Evolutionary conservation across 495 filamentous ascomycete genomes (phyloP).

Genomic region (Penicillium parvum): DNA sequence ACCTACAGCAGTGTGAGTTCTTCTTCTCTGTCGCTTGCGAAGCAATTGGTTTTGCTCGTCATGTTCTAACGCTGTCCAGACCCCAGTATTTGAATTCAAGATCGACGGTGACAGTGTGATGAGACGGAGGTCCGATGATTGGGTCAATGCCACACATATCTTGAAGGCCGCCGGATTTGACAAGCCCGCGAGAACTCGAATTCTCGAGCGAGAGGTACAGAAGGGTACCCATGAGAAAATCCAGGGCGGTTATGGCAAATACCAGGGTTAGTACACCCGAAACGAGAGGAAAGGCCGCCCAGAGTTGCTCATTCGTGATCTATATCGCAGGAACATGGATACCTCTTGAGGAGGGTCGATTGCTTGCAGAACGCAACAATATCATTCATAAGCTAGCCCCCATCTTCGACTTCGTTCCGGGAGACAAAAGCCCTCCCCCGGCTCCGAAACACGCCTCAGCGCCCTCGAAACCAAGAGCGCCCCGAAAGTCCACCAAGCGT

Average conservation of each 20-base stretch:
- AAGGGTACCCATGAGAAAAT: constrained; percentile 96
- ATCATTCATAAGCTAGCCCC: constrained; percentile 74
- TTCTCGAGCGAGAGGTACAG: constrained; percentile 94
- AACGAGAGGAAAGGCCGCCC: background rate
- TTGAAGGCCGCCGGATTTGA: constrained; percentile 80
- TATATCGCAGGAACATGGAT: constrained; percentile 85
- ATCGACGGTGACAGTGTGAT: constrained; percentile 77
- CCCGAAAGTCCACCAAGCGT: constrained; percentile 44
- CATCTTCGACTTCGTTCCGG: constrained; percentile 86
- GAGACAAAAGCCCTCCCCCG: constrained; percentile 82
- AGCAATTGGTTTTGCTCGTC: background rate
- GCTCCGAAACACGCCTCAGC: constrained; percentile 82
- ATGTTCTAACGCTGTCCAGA: constrained; percentile 42
- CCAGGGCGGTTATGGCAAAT: constrained; percentile 97
- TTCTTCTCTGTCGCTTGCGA: no score
- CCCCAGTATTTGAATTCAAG: constrained; percentile 87
- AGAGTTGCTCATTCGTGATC: constrained; percentile 11
- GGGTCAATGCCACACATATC: constrained; percentile 96
- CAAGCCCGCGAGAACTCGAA: constrained; percentile 89
- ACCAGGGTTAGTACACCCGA: constrained; percentile 62
- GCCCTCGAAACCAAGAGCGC: constrained; percentile 62
- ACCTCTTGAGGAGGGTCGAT: constrained; percentile 73
- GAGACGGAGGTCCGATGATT: constrained; percentile 82
- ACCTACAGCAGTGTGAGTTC: constrained; percentile 92
- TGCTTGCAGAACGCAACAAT: constrained; percentile 79